Base-by-base conservation (phyloP, 164 flowering plant genomes). In the Vitis rupestris region DNA sequence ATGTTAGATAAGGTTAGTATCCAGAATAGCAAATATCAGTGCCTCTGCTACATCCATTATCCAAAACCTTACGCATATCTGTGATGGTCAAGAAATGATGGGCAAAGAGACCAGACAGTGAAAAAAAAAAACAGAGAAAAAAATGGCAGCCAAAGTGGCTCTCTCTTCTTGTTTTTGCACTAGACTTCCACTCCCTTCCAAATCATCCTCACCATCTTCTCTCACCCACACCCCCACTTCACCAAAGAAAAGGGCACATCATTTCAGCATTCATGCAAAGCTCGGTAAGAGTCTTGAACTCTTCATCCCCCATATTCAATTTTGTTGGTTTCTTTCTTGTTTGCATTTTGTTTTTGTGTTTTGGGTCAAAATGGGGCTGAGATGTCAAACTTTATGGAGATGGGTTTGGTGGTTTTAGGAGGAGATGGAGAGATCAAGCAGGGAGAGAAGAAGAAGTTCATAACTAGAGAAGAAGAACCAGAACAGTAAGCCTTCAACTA, bases 381-480 rank as follows among this genome's bases (percentile, higher is more conserved):
- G 53, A 52, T n/a, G 54, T 31, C 30, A 64, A 52, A 55, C 60
- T 60, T 55, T 14, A 59, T 31, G 63, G 30, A 50, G 60, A 1
- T 15, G n/a, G 2, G 63, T 11, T 67, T 68, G 61, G 10, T 72
- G 15, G 62, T 65, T 56, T 61, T 61, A 87, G 97, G 93, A 30
- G 90, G 86, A 71, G 92, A 82, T 44, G 90, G 74, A 70, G 97
- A 86, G 9, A 48, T 74, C 56, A 88, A 87, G 79, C 79, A 79
- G 63, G 84, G 63, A 56, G 91, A 70, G 54, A 91, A 87, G 85
- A 90, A 83, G 85, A 94, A 94, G 72, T 94, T 94, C 75, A 92
- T 94, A 72, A 94, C 98, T 1, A 94, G 79, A 76, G 98, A 94
- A 57, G 74, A 94, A 81, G 98, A 94, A 75, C 98, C 98, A 50